phyloP scores from a whole-genome alignment of 2,329 filamentous ascomycete species.

The Byssochlamys sp. region DNA sequence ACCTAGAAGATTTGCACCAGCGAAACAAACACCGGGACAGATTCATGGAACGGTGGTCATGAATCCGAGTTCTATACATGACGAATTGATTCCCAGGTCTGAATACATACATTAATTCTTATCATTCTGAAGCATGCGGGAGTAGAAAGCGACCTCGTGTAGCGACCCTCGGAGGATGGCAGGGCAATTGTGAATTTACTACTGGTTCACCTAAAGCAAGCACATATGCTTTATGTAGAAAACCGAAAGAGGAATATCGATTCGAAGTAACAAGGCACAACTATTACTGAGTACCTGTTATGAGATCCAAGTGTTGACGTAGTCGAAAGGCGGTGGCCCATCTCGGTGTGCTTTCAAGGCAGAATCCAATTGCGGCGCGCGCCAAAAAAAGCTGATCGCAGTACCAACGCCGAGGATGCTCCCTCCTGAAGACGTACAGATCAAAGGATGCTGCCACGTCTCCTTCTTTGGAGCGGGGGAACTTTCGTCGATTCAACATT shows the following conservation, averaged over 20 bases:
- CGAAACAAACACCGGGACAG: slow-evolving; percentile 20
- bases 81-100: not conserved
- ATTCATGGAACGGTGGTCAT: slow-evolving; percentile 27
- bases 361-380: not conserved
- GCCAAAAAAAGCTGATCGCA: not conserved
- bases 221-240: not conserved
- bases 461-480: not conserved
- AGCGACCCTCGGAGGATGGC: not conserved
- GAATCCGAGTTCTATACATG: slow-evolving; percentile 1
- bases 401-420: not conserved
- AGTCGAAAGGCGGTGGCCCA: not conserved
- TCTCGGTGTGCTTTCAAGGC: not conserved
- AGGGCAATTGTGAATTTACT: no score
- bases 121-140: not conserved
- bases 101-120: not conserved
- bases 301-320: slow-evolving; percentile 5
- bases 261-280: not conserved
- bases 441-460: not conserved
- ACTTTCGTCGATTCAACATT: not conserved
- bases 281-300: not conserved
- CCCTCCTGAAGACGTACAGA: not conserved
- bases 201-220: no score
- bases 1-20: slow-evolving; percentile 23
- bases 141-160: not conserved
- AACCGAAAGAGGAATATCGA: not conserved